Evolutionary conservation across 495 filamentous ascomycete genomes (phyloP).

Genomic region (Aspergillus campestris): DNA sequence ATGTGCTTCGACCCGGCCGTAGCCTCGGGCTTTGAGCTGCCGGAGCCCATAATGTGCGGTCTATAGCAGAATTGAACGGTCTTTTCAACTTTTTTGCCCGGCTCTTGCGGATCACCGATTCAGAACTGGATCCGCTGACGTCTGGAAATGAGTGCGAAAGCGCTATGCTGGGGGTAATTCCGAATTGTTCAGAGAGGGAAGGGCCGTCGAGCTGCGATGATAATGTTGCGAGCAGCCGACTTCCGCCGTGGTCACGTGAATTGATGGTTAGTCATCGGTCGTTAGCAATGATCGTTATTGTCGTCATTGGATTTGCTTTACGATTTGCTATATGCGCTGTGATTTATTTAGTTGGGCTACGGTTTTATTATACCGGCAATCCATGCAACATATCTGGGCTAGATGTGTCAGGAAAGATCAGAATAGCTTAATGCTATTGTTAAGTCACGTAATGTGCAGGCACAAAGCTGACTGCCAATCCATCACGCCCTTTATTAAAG

Average conservation of each 20-base stretch:
- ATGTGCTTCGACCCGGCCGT: constrained; percentile 42
- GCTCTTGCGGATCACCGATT: background rate
- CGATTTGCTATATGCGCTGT: too few relatives aligned
- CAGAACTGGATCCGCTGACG: background rate
- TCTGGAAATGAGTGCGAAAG: background rate
- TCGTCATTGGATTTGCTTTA: background rate
- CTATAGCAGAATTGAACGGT: background rate
- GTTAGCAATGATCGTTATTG: background rate
- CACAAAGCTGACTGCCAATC: too few relatives aligned
- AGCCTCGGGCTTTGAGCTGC: constrained; percentile 44
- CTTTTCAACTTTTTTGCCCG: too few relatives aligned
- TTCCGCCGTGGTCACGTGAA: constrained; percentile 20
- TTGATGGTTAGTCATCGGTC: background rate
- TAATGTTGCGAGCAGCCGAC: constrained; percentile 12
- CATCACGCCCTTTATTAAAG: too few relatives aligned
- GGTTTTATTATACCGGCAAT: too few relatives aligned
- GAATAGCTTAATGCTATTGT: too few relatives aligned
- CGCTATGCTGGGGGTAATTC: constrained; percentile 8
- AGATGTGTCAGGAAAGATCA: too few relatives aligned
- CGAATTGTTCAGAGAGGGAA: constrained; percentile 6
- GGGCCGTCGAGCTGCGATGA: constrained; percentile 6
- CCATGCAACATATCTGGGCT: too few relatives aligned
- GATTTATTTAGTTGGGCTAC: too few relatives aligned
- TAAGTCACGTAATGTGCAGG: too few relatives aligned
- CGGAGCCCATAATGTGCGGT: constrained; percentile 37